Evolutionary conservation across 2,329 filamentous ascomycete genomes (phyloP).

Genomic region (Apiospora rasikravindrae): DNA sequence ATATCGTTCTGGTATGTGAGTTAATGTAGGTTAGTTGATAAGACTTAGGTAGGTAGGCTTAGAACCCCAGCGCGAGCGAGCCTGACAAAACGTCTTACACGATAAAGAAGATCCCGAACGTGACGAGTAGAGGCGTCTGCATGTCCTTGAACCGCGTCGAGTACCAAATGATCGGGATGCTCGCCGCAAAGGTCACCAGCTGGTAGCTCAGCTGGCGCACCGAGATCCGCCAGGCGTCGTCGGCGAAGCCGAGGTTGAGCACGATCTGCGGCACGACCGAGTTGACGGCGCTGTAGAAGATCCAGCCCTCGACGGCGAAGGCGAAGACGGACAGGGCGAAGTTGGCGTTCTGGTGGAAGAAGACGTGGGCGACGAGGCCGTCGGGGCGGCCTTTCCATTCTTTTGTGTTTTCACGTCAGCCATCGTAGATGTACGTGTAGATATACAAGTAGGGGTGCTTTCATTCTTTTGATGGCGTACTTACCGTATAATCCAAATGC

Average conservation of each 20-base stretch:
- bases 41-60: background rate
- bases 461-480: constrained; percentile 23
- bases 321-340: constrained; percentile 60
- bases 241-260: constrained; percentile 54
- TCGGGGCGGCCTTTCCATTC: constrained; percentile 61
- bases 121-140: constrained; percentile 51
- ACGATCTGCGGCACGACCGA: constrained; percentile 54
- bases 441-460: no score
- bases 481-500: constrained; percentile 47
- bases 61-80: no score
- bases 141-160: constrained; percentile 55
- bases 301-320: constrained; percentile 63
- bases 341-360: constrained; percentile 59
- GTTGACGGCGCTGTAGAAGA: constrained; percentile 60
- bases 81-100: constrained; percentile 42
- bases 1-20: constrained; percentile 42
- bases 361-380: constrained; percentile 60
- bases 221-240: constrained; percentile 51
- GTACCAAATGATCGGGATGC: constrained; percentile 50
- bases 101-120: constrained; percentile 52
- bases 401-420: constrained; percentile 29
- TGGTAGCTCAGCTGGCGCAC: constrained; percentile 53
- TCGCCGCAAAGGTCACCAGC: constrained; percentile 45
- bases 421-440: background rate
- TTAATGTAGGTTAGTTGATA: background rate